A percentile compares a stretch with the other conserved stretches of the same genome.
Conservation (phyloP, 1,139 yeast species). For the Saccharomycopsis hybrid region DNA sequence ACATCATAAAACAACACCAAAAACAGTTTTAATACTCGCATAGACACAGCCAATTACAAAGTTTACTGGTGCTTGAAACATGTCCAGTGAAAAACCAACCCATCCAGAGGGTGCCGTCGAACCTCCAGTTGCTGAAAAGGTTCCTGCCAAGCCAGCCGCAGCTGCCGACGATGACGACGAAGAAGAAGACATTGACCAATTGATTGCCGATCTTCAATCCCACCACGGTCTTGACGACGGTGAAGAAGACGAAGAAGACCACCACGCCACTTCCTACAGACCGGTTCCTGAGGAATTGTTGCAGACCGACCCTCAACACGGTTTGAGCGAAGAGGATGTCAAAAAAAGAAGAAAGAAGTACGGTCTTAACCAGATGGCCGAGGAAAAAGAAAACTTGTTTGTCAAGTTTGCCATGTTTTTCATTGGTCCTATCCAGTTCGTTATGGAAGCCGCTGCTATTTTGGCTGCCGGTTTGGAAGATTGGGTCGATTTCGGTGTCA, state of each 20-base stretch:
- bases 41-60: too few relatives aligned
- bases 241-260: slow-evolving; percentile 41
- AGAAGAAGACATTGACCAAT: slow-evolving; percentile 84
- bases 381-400: slow-evolving; percentile 78
- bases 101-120: slow-evolving; percentile 53
- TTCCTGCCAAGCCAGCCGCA: slow-evolving; percentile 30
- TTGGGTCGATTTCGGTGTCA: slow-evolving; percentile 99
- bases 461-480: slow-evolving; percentile 97
- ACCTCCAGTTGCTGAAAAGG: slow-evolving; percentile 50
- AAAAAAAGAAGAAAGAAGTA: slow-evolving; percentile 83
- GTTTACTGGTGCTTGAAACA: too few relatives aligned
- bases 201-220: slow-evolving; percentile 85
- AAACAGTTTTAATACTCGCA: too few relatives aligned
- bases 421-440: slow-evolving; percentile 98
- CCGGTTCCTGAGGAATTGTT: slow-evolving; percentile 87
- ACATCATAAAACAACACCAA: too few relatives aligned
- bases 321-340: slow-evolving; percentile 81
- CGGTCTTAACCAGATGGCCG: slow-evolving; percentile 93
- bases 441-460: slow-evolving; percentile 97
- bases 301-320: slow-evolving; percentile 78
- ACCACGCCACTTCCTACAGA: slow-evolving; percentile 38
- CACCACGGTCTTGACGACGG: slow-evolving; percentile 57
- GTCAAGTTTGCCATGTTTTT: slow-evolving; percentile 88
- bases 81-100: slow-evolving; percentile 23
- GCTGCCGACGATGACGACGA: slow-evolving; percentile 62